Evolutionary conservation across 2,329 filamentous ascomycete species (phyloP).

Genomic region (Raffaelea arxii): DNA sequence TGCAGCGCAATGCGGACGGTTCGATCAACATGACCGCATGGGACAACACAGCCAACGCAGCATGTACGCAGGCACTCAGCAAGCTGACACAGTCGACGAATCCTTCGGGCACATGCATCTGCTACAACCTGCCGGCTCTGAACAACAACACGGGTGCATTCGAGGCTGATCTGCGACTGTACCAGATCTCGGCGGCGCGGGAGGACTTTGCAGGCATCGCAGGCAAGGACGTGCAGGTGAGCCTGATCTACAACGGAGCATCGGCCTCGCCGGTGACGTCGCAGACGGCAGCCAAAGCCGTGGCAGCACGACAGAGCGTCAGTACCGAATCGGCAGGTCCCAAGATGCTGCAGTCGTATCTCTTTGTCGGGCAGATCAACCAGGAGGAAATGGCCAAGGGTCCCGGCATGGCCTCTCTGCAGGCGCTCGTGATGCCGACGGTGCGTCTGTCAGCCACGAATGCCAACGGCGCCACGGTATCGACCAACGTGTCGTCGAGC

Average conservation of each 20-base stretch:
- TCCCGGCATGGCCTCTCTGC: conserved; percentile 51
- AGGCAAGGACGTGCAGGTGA: conserved; percentile 42
- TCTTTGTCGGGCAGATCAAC: conserved; percentile 62
- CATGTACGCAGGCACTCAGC: conserved; percentile 49
- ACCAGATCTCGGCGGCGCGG: conserved; percentile 52
- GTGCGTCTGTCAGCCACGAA: conserved; percentile 55
- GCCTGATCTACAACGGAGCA: conserved; percentile 44
- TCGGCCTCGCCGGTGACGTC: conserved; percentile 34
- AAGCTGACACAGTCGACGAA: conserved; percentile 52
- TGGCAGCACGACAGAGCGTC: conserved; percentile 12
- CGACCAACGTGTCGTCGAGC: conserved; percentile 57
- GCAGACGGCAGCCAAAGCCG: conserved; percentile 14
- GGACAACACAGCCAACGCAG: conserved; percentile 43
- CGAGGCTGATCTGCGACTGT: conserved; percentile 67
- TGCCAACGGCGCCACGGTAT: conserved; percentile 39
- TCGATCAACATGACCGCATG: conserved; percentile 46
- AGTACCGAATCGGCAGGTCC: conserved; percentile 17
- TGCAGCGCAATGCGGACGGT: conserved; percentile 30
- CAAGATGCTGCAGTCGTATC: conserved; percentile 49
- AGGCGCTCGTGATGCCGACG: conserved; percentile 56
- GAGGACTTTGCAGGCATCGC: conserved; percentile 43
- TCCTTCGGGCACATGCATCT: conserved; percentile 67
- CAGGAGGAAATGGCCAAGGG: conserved; percentile 38
- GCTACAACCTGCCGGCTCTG: conserved; percentile 70
- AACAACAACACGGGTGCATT: conserved; percentile 61